Conservation (phyloP, 805 yeast species). For the Deakozyma indianensis region DNA sequence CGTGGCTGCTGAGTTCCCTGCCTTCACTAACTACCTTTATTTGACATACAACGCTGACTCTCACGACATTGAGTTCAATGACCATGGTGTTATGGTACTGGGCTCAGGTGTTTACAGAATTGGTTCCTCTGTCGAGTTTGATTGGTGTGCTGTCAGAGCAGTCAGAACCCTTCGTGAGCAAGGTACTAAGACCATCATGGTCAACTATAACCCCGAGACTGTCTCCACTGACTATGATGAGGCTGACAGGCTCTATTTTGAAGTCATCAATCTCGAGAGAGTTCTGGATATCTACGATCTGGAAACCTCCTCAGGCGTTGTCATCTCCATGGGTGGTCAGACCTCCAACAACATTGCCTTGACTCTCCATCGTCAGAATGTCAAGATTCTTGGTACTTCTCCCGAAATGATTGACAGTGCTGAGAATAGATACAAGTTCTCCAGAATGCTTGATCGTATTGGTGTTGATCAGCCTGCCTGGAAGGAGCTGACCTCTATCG, state of each 20-base stretch:
- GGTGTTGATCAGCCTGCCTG: slow-evolving; percentile 94
- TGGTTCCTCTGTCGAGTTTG: slow-evolving; percentile 97
- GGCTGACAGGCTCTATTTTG: slow-evolving; percentile 93
- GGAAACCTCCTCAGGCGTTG: slow-evolving; percentile 80
- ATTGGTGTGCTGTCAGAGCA: slow-evolving; percentile 98
- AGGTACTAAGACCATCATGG: slow-evolving; percentile 87
- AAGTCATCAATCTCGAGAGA: slow-evolving; percentile 88
- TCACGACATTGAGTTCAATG: slow-evolving; percentile 74
- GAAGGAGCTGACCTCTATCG: slow-evolving; percentile 84
- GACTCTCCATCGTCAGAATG: slow-evolving; percentile 54
- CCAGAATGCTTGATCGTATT: slow-evolving; percentile 83
- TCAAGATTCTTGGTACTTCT: slow-evolving; percentile 82
- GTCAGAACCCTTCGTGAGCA: slow-evolving; percentile 83
- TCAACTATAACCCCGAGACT: slow-evolving; percentile 96
- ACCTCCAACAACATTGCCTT: slow-evolving; percentile 95
- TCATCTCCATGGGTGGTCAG: slow-evolving; percentile 96
- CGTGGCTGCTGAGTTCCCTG: slow-evolving; percentile 97
- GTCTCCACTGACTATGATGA: slow-evolving; percentile 97
- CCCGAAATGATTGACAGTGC: slow-evolving; percentile 95
- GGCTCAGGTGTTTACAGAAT: slow-evolving; percentile 99
- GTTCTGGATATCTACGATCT: slow-evolving; percentile 94
- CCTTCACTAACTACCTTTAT: slow-evolving; percentile 87
- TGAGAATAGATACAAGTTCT: slow-evolving; percentile 96
- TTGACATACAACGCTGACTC: slow-evolving; percentile 88
- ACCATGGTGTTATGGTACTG: slow-evolving; percentile 82